Evolutionary conservation across 495 filamentous ascomycete species (phyloP).

Genomic region (Aspergillus affinis): DNA sequence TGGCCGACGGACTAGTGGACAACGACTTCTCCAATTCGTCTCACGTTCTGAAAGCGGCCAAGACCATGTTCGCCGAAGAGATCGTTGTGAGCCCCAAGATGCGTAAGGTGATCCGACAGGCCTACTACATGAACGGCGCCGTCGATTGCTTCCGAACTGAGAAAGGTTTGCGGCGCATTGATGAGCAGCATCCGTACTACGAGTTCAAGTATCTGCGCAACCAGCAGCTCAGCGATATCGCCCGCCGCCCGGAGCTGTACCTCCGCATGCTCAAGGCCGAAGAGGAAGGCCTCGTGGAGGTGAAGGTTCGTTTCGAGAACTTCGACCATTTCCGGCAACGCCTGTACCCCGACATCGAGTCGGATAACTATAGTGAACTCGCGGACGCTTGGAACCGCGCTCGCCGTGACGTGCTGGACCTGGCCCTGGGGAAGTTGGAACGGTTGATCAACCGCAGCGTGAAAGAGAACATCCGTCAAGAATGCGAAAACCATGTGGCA

Average conservation of each 20-base stretch:
- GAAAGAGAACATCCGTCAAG: constrained; percentile 86
- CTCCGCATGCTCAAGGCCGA: constrained; percentile 96
- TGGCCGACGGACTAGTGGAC: constrained; percentile 74
- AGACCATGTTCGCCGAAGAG: constrained; percentile 88
- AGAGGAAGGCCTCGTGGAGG: constrained; percentile 85
- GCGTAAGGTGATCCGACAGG: constrained; percentile 78
- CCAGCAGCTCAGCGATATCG: constrained; percentile 77
- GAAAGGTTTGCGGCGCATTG: constrained; percentile 90
- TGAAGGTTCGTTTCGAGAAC: constrained; percentile 72
- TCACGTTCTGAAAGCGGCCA: constrained; percentile 73
- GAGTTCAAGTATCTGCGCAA: constrained; percentile 96
- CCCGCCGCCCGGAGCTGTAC: constrained; percentile 80
- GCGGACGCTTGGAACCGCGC: constrained; percentile 94
- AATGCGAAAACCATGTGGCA: constrained; percentile 86
- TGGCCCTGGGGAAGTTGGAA: constrained; percentile 79
- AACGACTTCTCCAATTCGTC: constrained; percentile 76
- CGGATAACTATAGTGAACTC: constrained; percentile 90
- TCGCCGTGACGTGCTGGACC: constrained; percentile 77
- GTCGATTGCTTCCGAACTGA: constrained; percentile 89
- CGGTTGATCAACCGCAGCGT: constrained; percentile 82
- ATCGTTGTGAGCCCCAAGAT: constrained; percentile 84
- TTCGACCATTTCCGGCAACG: constrained; percentile 69
- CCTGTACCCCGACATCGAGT: constrained; percentile 79
- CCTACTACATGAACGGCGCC: constrained; percentile 76
- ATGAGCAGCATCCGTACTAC: constrained; percentile 93